Conservation (phyloP, 2,329 filamentous ascomycete species). For the Neopestalotiopsis sp. region DNA sequence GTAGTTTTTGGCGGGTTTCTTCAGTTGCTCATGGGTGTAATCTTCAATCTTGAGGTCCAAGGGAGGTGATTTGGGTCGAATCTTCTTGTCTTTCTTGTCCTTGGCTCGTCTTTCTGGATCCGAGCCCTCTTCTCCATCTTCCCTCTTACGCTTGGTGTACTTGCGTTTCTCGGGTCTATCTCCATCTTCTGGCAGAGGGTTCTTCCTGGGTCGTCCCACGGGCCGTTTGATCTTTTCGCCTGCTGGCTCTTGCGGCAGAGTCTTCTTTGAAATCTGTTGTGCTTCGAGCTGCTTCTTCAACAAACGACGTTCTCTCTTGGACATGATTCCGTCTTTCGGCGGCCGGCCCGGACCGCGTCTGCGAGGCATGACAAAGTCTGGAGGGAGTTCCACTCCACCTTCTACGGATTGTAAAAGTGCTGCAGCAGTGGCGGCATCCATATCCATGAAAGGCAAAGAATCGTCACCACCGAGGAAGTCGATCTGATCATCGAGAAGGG, state of each 20-base stretch:
- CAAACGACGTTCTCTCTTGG: conserved; percentile 73
- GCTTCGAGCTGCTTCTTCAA: conserved; percentile 60
- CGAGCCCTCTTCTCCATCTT: conserved; percentile 61
- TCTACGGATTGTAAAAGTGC: conserved; percentile 20
- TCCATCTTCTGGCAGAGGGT: conserved; percentile 63
- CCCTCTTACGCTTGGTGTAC: conserved; percentile 68
- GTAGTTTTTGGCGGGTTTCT: conserved; percentile 68
- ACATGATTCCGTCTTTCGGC: conserved; percentile 84
- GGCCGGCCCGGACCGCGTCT: conserved; percentile 81
- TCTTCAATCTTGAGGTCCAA: conserved; percentile 60
- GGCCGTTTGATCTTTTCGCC: conserved; percentile 65
- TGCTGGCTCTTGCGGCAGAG: conserved; percentile 50
- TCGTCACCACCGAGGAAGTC: conserved; percentile 23
- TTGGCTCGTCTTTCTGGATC: conserved; percentile 61
- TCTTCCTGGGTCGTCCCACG: conserved; percentile 69
- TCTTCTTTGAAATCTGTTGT: conserved; percentile 59
- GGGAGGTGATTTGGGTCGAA: conserved; percentile 64
- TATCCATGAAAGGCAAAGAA: conserved; percentile 4
- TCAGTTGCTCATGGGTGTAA: conserved; percentile 63
- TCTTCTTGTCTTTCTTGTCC: conserved; percentile 66
- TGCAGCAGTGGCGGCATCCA: conserved; percentile 8
- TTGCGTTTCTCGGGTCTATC: conserved; percentile 68
- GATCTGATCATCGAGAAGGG: conserved; percentile 22
- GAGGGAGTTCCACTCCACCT: conserved; percentile 18
- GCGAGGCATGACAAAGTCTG: conserved; percentile 51